phyloP scores from a whole-genome alignment of 1,284 basidiomycete genomes.

The Moesziomyces sp. region DNA sequence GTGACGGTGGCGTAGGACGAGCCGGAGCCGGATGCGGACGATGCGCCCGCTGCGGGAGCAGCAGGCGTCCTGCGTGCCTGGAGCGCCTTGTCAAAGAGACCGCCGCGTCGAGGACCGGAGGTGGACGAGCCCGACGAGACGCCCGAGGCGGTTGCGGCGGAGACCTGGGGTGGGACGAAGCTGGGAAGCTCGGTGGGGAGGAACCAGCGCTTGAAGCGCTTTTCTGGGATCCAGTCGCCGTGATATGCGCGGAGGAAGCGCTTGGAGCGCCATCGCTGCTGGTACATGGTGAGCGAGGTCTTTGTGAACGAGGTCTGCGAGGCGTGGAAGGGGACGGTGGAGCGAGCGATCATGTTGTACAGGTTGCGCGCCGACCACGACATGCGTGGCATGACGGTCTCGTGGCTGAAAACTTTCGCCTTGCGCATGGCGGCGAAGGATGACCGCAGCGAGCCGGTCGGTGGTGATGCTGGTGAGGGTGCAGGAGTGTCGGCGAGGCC shows the following conservation, averaged over 20 bases:
- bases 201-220: conserved; percentile 94
- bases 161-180: conserved; percentile 71
- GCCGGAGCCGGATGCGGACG: conserved; percentile 8
- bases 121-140: conserved; percentile 21
- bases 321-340: conserved; percentile 52
- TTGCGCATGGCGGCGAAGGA: conserved; percentile 50
- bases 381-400: conserved; percentile 63
- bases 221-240: conserved; percentile 92
- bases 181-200: conserved; percentile 87
- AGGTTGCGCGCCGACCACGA: conserved; percentile 81
- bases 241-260: conserved; percentile 93
- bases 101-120: conserved; percentile 29
- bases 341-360: conserved; percentile 77
- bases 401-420: conserved; percentile 60
- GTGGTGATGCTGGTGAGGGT: background rate
- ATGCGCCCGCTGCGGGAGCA: background rate
- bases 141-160: conserved; percentile 26
- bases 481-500: background rate
- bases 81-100: conserved; percentile 35
- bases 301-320: conserved; percentile 74
- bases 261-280: conserved; percentile 92
- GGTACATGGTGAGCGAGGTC: conserved; percentile 79
- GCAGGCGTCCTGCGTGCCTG: conserved; percentile 34
- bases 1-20: conserved; percentile 23
- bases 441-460: background rate